These are phyloP conservation scores for Exophiala mesophila DNA, from an alignment of 2,329 filamentous ascomycete genomes.

Conservation along the genomic window DNA sequence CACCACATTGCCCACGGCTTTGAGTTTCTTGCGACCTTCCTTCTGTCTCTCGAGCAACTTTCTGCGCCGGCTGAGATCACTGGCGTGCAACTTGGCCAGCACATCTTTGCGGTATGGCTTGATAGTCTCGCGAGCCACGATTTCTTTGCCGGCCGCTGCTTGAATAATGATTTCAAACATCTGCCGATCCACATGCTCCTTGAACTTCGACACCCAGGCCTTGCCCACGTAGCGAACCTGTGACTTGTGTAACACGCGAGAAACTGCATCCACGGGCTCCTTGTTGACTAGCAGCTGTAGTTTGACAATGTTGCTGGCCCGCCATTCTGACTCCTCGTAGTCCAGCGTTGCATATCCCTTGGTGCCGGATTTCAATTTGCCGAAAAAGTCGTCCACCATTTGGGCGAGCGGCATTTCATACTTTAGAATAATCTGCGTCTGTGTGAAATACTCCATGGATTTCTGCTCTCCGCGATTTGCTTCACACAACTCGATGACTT, in stretches of 20 bases:
- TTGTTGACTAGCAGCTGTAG: slow-evolving; percentile 93
- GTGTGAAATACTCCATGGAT: slow-evolving; percentile 83
- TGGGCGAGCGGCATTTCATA: slow-evolving; percentile 86
- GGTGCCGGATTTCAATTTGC: slow-evolving; percentile 86
- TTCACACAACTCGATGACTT: slow-evolving; percentile 93
- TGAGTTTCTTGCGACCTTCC: slow-evolving; percentile 82
- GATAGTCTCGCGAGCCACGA: slow-evolving; percentile 88
- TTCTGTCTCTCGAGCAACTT: slow-evolving; percentile 97
- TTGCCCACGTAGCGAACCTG: slow-evolving; percentile 77
- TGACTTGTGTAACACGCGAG: slow-evolving; percentile 78
- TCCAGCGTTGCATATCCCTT: slow-evolving; percentile 95
- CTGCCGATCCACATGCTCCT: slow-evolving; percentile 90
- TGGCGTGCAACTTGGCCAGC: slow-evolving; percentile 84
- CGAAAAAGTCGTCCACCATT: slow-evolving; percentile 94
- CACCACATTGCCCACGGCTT: slow-evolving; percentile 75
- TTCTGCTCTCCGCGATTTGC: slow-evolving; percentile 80
- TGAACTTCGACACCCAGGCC: slow-evolving; percentile 92
- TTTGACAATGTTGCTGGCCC: slow-evolving; percentile 73
- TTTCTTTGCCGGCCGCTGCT: slow-evolving; percentile 72
- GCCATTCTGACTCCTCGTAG: slow-evolving; percentile 93
- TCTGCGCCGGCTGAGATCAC: slow-evolving; percentile 72
- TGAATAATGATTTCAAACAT: slow-evolving; percentile 98
- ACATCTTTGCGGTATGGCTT: slow-evolving; percentile 98
- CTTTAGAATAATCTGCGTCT: slow-evolving; percentile 88
- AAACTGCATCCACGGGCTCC: slow-evolving; percentile 84